phyloP scores from a whole-genome alignment of 2,329 filamentous ascomycete species.

The Teratosphaeria viscida region DNA sequence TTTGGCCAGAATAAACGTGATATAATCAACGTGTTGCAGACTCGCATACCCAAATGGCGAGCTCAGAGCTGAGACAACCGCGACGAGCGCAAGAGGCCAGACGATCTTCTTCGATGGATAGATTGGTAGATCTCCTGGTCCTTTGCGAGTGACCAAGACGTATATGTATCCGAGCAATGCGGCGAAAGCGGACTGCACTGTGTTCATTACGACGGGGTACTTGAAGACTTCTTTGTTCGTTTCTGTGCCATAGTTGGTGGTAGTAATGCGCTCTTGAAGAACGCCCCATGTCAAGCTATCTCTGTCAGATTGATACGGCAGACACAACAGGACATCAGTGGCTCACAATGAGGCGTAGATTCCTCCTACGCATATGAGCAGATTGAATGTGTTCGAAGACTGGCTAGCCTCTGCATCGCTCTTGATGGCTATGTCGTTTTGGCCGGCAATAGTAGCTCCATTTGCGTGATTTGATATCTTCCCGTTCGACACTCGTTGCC shows the following conservation, averaged over 20 bases:
- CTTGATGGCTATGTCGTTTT: constrained; percentile 15
- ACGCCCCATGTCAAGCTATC: constrained; percentile 80
- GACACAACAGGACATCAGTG: neutral
- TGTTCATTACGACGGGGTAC: constrained; percentile 92
- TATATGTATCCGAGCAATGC: constrained; percentile 74
- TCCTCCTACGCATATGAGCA: constrained; percentile 78
- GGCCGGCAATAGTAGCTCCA: constrained; percentile 13
- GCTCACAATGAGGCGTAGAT: constrained; percentile 95
- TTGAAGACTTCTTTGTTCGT: constrained; percentile 64
- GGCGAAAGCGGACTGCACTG: constrained; percentile 84
- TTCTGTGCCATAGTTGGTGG: constrained; percentile 65
- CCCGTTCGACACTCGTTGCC: constrained; percentile 17
- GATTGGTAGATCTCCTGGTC: constrained; percentile 44
- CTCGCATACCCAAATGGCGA: constrained; percentile 94
- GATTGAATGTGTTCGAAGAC: constrained; percentile 43
- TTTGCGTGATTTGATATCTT: constrained; percentile 9
- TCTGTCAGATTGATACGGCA: too few relatives aligned
- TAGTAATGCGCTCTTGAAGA: constrained; percentile 94
- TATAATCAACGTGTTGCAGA: constrained; percentile 90
- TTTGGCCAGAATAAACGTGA: constrained; percentile 94
- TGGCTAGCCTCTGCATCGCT: constrained; percentile 9
- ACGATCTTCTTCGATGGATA: constrained; percentile 71
- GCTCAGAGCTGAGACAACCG: constrained; percentile 76
- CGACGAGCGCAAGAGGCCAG: constrained; percentile 69
- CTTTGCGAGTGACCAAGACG: constrained; percentile 50